Evolutionary conservation across 2,329 filamentous ascomycete genomes (phyloP).

Genomic region (Neofusicoccum umdonicola): DNA sequence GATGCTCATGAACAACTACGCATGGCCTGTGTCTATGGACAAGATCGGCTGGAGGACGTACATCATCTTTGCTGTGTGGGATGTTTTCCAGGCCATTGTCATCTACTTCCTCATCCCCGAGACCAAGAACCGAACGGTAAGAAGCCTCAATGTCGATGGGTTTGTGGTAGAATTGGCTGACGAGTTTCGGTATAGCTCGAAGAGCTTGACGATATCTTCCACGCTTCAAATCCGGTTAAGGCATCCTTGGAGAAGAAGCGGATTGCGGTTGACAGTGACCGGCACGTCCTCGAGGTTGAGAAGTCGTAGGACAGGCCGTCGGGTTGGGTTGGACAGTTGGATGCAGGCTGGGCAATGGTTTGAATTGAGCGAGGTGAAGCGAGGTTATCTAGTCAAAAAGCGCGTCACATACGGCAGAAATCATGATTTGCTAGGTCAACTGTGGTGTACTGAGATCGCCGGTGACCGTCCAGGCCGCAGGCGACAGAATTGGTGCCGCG

Average conservation of each 20-base stretch:
- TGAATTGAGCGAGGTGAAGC: no score
- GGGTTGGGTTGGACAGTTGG: no score
- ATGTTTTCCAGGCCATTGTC: slow-evolving; percentile 42
- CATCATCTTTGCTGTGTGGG: slow-evolving; percentile 42
- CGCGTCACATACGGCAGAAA: background rate
- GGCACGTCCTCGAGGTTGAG: slow-evolving; percentile 27
- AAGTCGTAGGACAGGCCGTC: no score
- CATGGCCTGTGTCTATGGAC: slow-evolving; percentile 38
- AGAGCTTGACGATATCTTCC: slow-evolving; percentile 47
- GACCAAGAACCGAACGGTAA: slow-evolving; percentile 36
- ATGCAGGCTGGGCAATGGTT: no score
- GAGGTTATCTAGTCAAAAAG: no score
- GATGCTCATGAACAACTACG: slow-evolving; percentile 31
- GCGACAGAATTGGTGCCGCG: no score
- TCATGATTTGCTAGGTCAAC: background rate
- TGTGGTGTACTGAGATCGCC: no score
- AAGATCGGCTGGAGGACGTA: slow-evolving; percentile 42
- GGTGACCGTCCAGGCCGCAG: no score
- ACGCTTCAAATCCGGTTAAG: slow-evolving; percentile 40
- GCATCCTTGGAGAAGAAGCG: slow-evolving; percentile 23
- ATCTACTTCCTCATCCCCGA: slow-evolving; percentile 39
- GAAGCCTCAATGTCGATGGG: background rate
- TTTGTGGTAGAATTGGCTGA: no score
- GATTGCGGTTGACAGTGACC: slow-evolving; percentile 22
- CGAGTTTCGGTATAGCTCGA: slow-evolving; percentile 30